phyloP scores from a whole-genome alignment of 2,329 filamentous ascomycete species.

The Curvularia sp. region DNA sequence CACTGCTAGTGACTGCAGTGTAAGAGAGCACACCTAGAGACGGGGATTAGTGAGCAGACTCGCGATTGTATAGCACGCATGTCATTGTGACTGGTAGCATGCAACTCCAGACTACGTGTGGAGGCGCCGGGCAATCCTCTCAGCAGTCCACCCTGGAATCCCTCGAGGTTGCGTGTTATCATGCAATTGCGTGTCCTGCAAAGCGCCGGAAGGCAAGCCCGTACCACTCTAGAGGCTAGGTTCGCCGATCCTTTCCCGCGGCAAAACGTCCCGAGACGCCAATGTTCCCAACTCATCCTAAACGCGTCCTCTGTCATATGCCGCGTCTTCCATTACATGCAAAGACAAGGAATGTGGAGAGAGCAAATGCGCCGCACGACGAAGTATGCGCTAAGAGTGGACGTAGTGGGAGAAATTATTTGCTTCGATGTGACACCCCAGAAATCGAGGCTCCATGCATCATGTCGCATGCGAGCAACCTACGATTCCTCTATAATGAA shows the following conservation, averaged over 20 bases:
- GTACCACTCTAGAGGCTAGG: neutral
- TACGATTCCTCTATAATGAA: neutral
- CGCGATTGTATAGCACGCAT: neutral
- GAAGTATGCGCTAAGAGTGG: neutral
- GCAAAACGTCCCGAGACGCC: neutral
- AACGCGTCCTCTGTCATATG: neutral
- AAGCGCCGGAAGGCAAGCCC: neutral
- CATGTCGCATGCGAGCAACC: neutral
- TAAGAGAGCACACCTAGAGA: neutral
- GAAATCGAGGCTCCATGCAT: neutral
- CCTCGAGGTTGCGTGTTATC: neutral
- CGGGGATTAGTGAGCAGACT: neutral
- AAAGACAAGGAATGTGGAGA: neutral
- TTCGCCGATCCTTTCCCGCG: neutral
- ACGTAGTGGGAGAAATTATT: neutral
- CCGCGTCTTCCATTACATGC: neutral
- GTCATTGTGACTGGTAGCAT: neutral
- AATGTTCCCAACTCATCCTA: neutral
- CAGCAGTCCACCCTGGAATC: neutral
- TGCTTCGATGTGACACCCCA: neutral
- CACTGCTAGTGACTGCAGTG: slow-evolving; percentile 1
- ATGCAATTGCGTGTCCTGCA: neutral
- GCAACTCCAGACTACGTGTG: neutral
- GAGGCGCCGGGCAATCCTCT: neutral
- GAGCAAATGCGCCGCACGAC: neutral